Evolutionary conservation across 2,329 filamentous ascomycete genomes (phyloP).

Genomic region (Coleophoma cylindrospora): DNA sequence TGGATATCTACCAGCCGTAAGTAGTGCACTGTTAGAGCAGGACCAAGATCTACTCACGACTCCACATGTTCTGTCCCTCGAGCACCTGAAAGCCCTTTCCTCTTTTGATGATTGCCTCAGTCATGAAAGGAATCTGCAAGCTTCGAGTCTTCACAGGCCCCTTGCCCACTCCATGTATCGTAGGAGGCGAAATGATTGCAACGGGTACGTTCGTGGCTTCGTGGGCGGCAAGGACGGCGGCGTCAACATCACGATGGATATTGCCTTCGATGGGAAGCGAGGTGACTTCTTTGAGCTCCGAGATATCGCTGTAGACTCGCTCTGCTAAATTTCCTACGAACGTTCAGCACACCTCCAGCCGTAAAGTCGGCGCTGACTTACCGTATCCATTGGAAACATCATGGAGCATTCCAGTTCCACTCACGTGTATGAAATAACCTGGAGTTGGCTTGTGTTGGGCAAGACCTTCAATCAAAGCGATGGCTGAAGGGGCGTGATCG

Average conservation of each 20-base stretch:
- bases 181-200: slow-evolving; percentile 59
- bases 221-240: slow-evolving; percentile 48
- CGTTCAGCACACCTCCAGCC: not conserved
- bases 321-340: slow-evolving; percentile 24
- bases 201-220: slow-evolving; percentile 43
- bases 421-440: slow-evolving; percentile 46
- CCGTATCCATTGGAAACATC: slow-evolving; percentile 24
- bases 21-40: not conserved
- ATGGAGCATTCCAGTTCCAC: slow-evolving; percentile 40
- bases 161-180: slow-evolving; percentile 54
- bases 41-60: slow-evolving; percentile 13
- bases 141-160: slow-evolving; percentile 52
- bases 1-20: slow-evolving; percentile 36
- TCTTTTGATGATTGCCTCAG: slow-evolving; percentile 40
- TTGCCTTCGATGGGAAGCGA: slow-evolving; percentile 49
- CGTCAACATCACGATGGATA: slow-evolving; percentile 63
- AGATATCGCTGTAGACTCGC: slow-evolving; percentile 54
- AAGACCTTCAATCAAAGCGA: slow-evolving; percentile 41
- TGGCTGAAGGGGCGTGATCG: slow-evolving; percentile 23
- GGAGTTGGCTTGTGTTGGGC: slow-evolving; percentile 34
- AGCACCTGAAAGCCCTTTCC: slow-evolving; percentile 44
- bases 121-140: slow-evolving; percentile 50
- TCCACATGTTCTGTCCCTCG: slow-evolving; percentile 47
- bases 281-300: slow-evolving; percentile 49
- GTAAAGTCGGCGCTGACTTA: slow-evolving; percentile 19